Percentiles rank a stretch among this genome's conserved stretches.
These are phyloP conservation scores for Chlorella sp. DNA, from an alignment of 139 green algal genomes.

Conservation along the genomic window DNA sequence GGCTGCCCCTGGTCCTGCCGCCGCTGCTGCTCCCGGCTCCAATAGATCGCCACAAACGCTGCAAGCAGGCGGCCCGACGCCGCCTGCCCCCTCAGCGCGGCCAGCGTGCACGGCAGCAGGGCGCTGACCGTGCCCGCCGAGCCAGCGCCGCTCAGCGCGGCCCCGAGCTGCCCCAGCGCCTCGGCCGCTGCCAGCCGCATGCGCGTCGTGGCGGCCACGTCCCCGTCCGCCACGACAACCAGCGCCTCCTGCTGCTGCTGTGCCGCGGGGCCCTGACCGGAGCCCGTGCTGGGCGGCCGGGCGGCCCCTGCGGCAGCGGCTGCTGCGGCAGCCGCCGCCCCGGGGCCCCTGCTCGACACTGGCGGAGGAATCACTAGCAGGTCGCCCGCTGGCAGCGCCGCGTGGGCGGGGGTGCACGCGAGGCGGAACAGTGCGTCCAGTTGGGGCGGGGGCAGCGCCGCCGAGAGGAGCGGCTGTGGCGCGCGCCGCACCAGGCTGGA, in stretches of 20 bases:
- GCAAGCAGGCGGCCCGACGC: constrained; percentile 38
- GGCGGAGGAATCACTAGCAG: constrained; percentile 17
- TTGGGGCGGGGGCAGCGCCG: neutral
- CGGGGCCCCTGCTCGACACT: constrained; percentile 3
- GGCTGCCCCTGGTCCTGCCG: neutral
- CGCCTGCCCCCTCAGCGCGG: constrained; percentile 1
- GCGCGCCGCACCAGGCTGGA: constrained; percentile 50
- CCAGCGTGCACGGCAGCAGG: neutral
- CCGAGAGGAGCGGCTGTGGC: neutral
- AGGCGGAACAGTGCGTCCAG: constrained; percentile 37
- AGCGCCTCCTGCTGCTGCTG: constrained; percentile 11
- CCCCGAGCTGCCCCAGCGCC: constrained; percentile 50
- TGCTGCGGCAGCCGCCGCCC: neutral
- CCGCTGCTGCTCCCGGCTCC: constrained; percentile 30
- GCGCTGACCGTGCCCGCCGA: no score
- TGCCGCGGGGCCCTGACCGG: neutral
- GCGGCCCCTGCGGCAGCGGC: no score
- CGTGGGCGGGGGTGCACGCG: constrained; percentile 38
- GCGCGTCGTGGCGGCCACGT: constrained; percentile 36
- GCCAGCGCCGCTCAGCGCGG: neutral
- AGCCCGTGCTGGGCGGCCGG: no score
- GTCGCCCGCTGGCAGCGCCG: constrained; percentile 11
- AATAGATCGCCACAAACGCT: constrained; percentile 42
- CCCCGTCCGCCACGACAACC: constrained; percentile 33
- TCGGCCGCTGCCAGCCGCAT: constrained; percentile 58